phyloP scores from a whole-genome alignment of 1,284 basidiomycete species.

The Macrocybe sp. region DNA sequence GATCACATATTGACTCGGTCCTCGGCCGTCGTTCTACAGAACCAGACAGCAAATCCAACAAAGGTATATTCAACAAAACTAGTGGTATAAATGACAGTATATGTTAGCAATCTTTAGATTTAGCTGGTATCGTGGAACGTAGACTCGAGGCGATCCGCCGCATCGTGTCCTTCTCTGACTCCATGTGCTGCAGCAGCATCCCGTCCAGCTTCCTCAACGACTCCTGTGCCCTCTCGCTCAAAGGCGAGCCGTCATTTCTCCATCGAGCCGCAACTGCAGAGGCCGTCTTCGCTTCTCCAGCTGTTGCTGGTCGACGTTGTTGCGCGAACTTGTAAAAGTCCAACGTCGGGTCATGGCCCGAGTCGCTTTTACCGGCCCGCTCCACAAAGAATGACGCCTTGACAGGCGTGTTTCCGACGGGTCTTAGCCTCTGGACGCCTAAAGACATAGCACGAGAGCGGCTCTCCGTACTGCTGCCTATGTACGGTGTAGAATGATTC shows the following conservation, averaged over 20 bases:
- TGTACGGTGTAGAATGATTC: slow-evolving; percentile 41
- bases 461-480: slow-evolving; percentile 24
- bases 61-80: too few species aligned
- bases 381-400: slow-evolving; percentile 31
- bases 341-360: slow-evolving; percentile 30
- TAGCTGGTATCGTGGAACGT: not conserved
- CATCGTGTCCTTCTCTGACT: slow-evolving; percentile 67
- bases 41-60: too few species aligned
- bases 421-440: slow-evolving; percentile 13
- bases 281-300: slow-evolving; percentile 12
- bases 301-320: slow-evolving; percentile 18
- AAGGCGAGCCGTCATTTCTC: slow-evolving; percentile 28
- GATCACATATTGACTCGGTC: not conserved
- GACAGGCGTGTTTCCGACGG: slow-evolving; percentile 33
- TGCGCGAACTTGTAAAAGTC: slow-evolving; percentile 37
- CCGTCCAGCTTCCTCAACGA: slow-evolving; percentile 63
- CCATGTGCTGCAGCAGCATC: slow-evolving; percentile 70
- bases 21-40: too few species aligned
- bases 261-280: slow-evolving; percentile 15
- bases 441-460: slow-evolving; percentile 17
- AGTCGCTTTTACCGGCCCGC: slow-evolving; percentile 30
- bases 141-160: slow-evolving; percentile 52
- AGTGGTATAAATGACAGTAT: slow-evolving; percentile 20
- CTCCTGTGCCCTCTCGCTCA: slow-evolving; percentile 41
- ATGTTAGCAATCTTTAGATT: slow-evolving; percentile 2